A percentile compares a stretch with the other conserved stretches of the same genome.
These are phyloP conservation scores for Sugiyamaella marilandica DNA, from an alignment of 805 yeast genomes.

Conservation along the genomic window DNA sequence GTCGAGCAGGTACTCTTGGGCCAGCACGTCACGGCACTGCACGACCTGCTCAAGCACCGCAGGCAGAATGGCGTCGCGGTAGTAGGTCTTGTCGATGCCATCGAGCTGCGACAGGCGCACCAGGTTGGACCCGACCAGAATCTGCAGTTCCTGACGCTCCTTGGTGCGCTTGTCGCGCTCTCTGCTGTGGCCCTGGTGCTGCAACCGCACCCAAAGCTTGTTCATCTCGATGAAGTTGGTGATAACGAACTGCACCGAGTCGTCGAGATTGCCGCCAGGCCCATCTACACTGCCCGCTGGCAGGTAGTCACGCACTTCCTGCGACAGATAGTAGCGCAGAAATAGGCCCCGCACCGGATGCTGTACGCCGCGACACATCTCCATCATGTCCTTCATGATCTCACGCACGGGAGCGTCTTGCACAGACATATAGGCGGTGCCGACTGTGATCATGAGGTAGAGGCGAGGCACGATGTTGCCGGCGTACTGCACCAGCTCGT, in stretches of 20 bases:
- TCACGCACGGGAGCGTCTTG: conserved; percentile 78
- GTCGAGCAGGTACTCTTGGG: conserved; percentile 88
- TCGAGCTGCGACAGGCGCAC: conserved; percentile 85
- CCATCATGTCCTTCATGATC: conserved; percentile 92
- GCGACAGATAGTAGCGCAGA: conserved; percentile 81
- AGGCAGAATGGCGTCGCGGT: conserved; percentile 60
- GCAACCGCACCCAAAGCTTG: conserved; percentile 93
- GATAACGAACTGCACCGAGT: conserved; percentile 72
- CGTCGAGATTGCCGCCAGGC: conserved; percentile 43
- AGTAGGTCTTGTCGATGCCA: conserved; percentile 47
- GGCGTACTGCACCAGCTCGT: conserved; percentile 91
- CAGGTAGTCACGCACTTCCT: conserved; percentile 65
- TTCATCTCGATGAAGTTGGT: conserved; percentile 96
- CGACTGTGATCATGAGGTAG: conserved; percentile 92
- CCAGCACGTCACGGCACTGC: conserved; percentile 86
- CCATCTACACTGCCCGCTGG: conserved; percentile 36
- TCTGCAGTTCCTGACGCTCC: conserved; percentile 85
- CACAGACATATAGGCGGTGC: conserved; percentile 77
- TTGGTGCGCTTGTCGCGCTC: conserved; percentile 68
- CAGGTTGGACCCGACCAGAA: conserved; percentile 86
- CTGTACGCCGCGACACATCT: conserved; percentile 96
- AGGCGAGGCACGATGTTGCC: conserved; percentile 86
- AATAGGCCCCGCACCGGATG: conserved; percentile 91
- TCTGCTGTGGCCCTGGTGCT: conserved; percentile 89
- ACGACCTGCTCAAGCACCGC: conserved; percentile 81